phyloP scores from a whole-genome alignment of 352 stramenopile species.

The Phytophthora sansomeana region DNA sequence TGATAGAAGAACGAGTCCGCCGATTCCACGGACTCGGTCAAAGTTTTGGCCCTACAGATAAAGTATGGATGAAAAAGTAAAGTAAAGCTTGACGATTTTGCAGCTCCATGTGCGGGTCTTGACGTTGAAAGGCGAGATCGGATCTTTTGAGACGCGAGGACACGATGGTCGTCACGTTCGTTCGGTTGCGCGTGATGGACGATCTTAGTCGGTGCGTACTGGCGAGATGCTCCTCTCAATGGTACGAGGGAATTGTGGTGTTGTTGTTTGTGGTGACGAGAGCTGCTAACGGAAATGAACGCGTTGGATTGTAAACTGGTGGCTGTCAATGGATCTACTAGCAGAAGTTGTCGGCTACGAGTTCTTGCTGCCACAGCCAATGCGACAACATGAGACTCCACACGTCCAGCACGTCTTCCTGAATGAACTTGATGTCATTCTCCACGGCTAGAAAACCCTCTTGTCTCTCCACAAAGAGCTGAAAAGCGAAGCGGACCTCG shows the following conservation, averaged over 20 bases:
- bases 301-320: neutral
- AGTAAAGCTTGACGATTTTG: slow-evolving; percentile 48
- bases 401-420: too few species aligned
- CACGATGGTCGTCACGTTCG: slow-evolving; percentile 23
- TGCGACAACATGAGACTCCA: too few species aligned
- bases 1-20: slow-evolving; percentile 41
- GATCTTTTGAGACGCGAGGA: slow-evolving; percentile 3
- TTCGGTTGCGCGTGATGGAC: slow-evolving; percentile 15
- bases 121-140: neutral
- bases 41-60: slow-evolving; percentile 53
- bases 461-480: slow-evolving; percentile 13
- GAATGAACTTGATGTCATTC: slow-evolving; percentile 16
- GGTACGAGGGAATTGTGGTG: slow-evolving; percentile 3
- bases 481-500: neutral
- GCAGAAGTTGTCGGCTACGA: too few species aligned
- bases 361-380: too few species aligned
- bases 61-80: slow-evolving; percentile 55
- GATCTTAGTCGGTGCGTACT: slow-evolving; percentile 16
- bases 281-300: neutral
- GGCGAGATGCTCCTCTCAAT: slow-evolving; percentile 28
- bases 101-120: slow-evolving; percentile 1
- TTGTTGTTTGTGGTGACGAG: too few species aligned
- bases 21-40: slow-evolving; percentile 41
- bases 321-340: too few species aligned
- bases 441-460: slow-evolving; percentile 1